Evolutionary conservation across 176 grass and related monocot species (phyloP).

Genomic region (sorghum (Sorghum bicolor)): DNA sequence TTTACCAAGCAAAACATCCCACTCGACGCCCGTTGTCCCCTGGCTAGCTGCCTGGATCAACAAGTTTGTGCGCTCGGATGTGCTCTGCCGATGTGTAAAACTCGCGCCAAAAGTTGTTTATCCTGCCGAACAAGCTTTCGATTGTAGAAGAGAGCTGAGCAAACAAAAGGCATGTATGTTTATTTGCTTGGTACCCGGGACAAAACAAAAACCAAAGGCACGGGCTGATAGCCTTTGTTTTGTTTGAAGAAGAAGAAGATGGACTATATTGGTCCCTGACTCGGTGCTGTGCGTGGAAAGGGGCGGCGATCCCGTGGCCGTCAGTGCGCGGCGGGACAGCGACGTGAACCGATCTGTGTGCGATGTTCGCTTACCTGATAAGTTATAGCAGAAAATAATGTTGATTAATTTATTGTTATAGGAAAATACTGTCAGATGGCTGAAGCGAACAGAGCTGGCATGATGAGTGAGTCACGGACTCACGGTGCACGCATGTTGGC

Average conservation of each 20-base stretch:
- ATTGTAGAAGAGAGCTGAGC: not conserved
- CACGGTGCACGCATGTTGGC: not conserved
- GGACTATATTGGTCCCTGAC: not conserved
- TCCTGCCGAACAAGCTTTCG: not conserved
- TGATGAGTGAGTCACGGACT: not conserved
- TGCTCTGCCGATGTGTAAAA: slow-evolving; percentile 33
- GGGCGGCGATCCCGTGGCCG: not conserved
- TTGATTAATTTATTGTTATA: no score
- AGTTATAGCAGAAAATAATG: no score
- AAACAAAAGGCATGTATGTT: not conserved
- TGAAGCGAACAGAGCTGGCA: no score
- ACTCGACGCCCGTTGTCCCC: no score
- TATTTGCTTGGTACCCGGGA: not conserved
- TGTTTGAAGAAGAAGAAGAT: not conserved
- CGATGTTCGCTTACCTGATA: not conserved
- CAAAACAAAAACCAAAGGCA: not conserved
- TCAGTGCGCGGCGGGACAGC: not conserved
- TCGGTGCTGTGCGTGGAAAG: slow-evolving; percentile 22
- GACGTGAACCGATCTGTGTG: not conserved
- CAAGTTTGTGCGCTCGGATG: not conserved
- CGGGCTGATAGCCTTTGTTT: not conserved
- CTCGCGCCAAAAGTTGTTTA: not conserved
- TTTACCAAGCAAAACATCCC: no score
- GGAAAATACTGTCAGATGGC: no score
- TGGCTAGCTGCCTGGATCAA: not conserved